A percentile compares a stretch with the other conserved stretches of the same genome.
These are phyloP conservation scores for Rhynchospora tenuis DNA, from an alignment of 176 grass and related monocot species.

Conservation along the genomic window DNA sequence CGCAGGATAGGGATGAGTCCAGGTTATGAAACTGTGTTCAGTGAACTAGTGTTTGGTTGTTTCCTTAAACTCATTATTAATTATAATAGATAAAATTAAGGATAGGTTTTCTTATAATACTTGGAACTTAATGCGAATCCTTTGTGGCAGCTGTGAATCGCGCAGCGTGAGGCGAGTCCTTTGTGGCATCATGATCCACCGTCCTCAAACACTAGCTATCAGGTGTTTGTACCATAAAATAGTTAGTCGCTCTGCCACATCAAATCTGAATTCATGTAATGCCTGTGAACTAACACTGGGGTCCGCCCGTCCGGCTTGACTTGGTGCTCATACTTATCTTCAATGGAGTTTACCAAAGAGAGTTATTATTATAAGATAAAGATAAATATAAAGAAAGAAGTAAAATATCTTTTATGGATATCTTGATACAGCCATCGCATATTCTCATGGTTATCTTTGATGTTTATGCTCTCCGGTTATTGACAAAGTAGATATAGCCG, in stretches of 20 bases:
- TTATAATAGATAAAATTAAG: not conserved
- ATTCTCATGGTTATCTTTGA: no score
- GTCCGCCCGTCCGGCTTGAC: not conserved
- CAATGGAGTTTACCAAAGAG: not conserved
- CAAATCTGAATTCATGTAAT: not conserved
- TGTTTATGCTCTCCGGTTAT: no score
- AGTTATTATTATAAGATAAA: not conserved
- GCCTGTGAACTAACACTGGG: not conserved
- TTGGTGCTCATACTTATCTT: not conserved
- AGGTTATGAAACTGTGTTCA: not conserved
- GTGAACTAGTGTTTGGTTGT: not conserved
- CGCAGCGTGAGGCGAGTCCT: not conserved
- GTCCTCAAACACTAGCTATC: not conserved
- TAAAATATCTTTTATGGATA: not conserved
- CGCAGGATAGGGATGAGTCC: not conserved
- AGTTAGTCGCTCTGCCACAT: not conserved
- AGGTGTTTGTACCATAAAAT: no score
- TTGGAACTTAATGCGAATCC: not conserved
- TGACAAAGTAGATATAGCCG: no score
- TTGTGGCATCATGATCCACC: not conserved
- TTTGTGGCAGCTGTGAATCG: not conserved
- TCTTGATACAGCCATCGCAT: no score
- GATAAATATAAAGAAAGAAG: not conserved
- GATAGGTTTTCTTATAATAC: not conserved
- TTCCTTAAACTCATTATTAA: not conserved